These are phyloP conservation scores for Ascochyta koolunga DNA, from an alignment of 2,329 filamentous ascomycete species.

Conservation along the genomic window DNA sequence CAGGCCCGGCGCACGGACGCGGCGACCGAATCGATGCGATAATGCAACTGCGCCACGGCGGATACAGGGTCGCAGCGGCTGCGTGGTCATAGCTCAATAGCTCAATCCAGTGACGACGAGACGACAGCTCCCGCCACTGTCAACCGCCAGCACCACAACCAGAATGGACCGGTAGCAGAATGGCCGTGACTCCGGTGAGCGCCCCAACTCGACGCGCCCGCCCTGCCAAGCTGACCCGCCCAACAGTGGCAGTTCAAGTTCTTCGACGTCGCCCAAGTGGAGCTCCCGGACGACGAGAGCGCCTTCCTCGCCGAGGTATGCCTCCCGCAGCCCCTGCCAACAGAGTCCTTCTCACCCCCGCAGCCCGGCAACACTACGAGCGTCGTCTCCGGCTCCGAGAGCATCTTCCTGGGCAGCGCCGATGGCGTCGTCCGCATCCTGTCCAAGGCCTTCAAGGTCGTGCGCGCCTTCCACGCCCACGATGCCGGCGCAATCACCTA, in stretches of 20 bases:
- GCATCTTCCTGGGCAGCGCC: conserved; percentile 83
- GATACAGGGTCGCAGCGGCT: conserved; percentile 16
- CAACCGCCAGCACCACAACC: conserved; percentile 12
- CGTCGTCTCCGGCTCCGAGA: conserved; percentile 85
- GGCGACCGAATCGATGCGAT: too few species aligned
- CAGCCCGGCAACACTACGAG: conserved; percentile 73
- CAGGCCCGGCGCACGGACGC: conserved; percentile 3
- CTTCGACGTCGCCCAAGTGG: conserved; percentile 91
- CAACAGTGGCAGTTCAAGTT: conserved; percentile 99
- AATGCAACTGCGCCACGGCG: conserved; percentile 10
- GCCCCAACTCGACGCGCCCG: background rate
- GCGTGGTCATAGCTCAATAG: conserved; percentile 17
- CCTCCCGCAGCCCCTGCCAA: conserved; percentile 9
- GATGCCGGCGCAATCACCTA: conserved; percentile 82
- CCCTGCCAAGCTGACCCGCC: conserved; percentile 30
- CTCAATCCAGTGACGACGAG: conserved; percentile 17
- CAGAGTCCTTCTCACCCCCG: conserved; percentile 29
- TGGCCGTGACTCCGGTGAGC: conserved; percentile 52
- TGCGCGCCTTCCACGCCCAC: conserved; percentile 86
- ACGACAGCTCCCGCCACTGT: conserved; percentile 29
- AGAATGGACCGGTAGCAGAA: conserved; percentile 36
- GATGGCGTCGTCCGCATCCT: conserved; percentile 89
- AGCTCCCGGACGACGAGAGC: conserved; percentile 78
- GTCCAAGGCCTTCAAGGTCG: conserved; percentile 83
- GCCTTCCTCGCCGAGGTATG: conserved; percentile 79